Percentiles rank a stretch among this genome's conserved stretches.
These are phyloP conservation scores for Rhynchosporium agropyri DNA, from an alignment of 2,329 filamentous ascomycete genomes.

Conservation along the genomic window DNA sequence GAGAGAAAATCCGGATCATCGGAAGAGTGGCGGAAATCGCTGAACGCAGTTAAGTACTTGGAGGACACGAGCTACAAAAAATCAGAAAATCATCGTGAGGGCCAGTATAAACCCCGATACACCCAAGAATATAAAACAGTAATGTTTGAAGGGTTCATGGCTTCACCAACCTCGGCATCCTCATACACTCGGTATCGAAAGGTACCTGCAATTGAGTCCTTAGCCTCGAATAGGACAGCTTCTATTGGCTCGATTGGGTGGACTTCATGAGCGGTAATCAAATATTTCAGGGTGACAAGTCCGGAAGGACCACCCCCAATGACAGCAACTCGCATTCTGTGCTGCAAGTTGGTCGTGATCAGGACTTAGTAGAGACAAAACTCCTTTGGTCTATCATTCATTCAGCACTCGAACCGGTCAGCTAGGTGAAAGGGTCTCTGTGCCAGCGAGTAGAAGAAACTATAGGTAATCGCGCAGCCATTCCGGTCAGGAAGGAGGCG, in stretches of 20 bases:
- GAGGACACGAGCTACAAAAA: constrained; percentile 49
- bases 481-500: no score
- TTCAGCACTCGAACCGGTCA: no score
- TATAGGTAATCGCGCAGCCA: no score
- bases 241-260: constrained; percentile 44
- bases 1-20: constrained; percentile 49
- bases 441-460: no score
- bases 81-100: not conserved
- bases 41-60: constrained; percentile 55
- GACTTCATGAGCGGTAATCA: constrained; percentile 45
- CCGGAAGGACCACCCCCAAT: constrained; percentile 51
- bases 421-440: no score
- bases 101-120: not conserved
- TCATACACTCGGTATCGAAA: constrained; percentile 52
- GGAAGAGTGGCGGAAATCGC: constrained; percentile 49
- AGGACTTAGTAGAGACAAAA: no score
- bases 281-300: constrained; percentile 47
- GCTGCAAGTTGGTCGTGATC: no score
- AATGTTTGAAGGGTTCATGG: not conserved
- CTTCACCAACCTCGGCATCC: constrained; percentile 46
- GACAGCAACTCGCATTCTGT: constrained; percentile 43
- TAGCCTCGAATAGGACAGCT: constrained; percentile 49
- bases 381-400: no score
- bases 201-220: constrained; percentile 49
- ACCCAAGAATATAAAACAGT: not conserved